Percentiles rank a stretch among this genome's conserved stretches.
Evolutionary conservation across 805 yeast genomes (phyloP).

Genomic region (Myxozyma geophila): DNA sequence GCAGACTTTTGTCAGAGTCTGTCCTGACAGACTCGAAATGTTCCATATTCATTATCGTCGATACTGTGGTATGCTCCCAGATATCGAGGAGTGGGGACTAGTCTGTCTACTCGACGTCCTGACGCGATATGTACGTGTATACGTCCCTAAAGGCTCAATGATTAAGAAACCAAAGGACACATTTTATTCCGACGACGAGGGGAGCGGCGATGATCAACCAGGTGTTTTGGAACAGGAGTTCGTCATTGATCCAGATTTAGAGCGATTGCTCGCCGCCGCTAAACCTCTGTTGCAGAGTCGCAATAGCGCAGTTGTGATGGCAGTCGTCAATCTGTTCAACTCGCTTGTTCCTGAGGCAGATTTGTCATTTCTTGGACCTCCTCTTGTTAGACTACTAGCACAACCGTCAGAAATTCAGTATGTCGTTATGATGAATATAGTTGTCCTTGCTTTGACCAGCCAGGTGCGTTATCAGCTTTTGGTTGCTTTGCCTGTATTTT

Average conservation of each 20-base stretch:
- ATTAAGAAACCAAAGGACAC: conserved; percentile 25
- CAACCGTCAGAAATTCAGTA: conserved; percentile 46
- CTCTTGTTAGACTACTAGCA: conserved; percentile 53
- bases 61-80: conserved; percentile 52
- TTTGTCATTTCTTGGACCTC: conserved; percentile 55
- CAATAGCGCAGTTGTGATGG: conserved; percentile 64
- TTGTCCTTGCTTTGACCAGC: conserved; percentile 41
- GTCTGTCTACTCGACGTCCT: conserved; percentile 61
- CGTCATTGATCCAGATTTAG: conserved; percentile 58
- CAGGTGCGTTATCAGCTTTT: not conserved
- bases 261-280: conserved; percentile 57
- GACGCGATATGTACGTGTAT: conserved; percentile 67
- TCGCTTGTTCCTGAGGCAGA: conserved; percentile 63
- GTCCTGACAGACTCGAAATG: conserved; percentile 62
- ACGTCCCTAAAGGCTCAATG: conserved; percentile 47
- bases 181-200: conserved; percentile 46
- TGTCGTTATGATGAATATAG: conserved; percentile 55
- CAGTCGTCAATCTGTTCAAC: conserved; percentile 60
- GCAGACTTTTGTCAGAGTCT: conserved; percentile 57
- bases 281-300: conserved; percentile 54
- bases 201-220: conserved; percentile 35
- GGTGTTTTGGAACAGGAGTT: conserved; percentile 40
- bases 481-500: too few relatives aligned
- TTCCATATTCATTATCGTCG: conserved; percentile 73
- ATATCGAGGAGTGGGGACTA: conserved; percentile 78